Evolutionary conservation across 1,139 yeast species (phyloP), one percentile per base, ranked within the genome.

Genomic region (Sugiyamaella neomexicana): DNA sequence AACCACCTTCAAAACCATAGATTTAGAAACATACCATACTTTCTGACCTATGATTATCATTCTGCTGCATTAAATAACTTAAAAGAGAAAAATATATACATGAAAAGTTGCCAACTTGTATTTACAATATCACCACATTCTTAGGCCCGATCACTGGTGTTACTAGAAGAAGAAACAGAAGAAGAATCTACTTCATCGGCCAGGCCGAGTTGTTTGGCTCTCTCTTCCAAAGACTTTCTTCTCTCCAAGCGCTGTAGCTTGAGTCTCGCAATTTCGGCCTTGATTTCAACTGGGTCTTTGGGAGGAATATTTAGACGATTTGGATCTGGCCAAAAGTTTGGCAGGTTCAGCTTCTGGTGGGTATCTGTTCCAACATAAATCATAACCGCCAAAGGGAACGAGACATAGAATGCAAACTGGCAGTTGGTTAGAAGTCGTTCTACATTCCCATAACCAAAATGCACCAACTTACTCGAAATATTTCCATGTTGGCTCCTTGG

Each of bases 321-420:
- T 39, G 97, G 97, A 70, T 90, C 97, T 1, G 98, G 98, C 96
- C 96, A 89, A 72, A 89, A 90, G 15, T 96, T 96, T n/a, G 96
- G 95, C 53, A 90, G 83, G 67, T 89, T 89, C 69, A 91, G 83
- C 73, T 89, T 90, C 63, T 79, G 81, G 70, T 91, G 96, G 1
- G 97, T 86, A 64, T 90, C 91, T 44, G 86, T 79, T 67, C 97
- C 97, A 50, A 89, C 91, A 65, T 86, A 91, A 71, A 89, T 85
- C 98, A 91, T 91, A 65, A 90, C 85, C 17, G 81, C 80, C 51
- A 91, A 87, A 0, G 97, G 98, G 1, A 95, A 82, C 64, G 90
- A 75, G 51, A 91, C 81, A 69, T 89, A 90, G 66, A 90, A 86
- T 0, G 96, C 85, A 72, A 91, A 90, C 86, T 83, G 15, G 12